These are phyloP conservation scores for Suillus hirtellus DNA, from an alignment of 768 basidiomycete species.

Conservation along the genomic window DNA sequence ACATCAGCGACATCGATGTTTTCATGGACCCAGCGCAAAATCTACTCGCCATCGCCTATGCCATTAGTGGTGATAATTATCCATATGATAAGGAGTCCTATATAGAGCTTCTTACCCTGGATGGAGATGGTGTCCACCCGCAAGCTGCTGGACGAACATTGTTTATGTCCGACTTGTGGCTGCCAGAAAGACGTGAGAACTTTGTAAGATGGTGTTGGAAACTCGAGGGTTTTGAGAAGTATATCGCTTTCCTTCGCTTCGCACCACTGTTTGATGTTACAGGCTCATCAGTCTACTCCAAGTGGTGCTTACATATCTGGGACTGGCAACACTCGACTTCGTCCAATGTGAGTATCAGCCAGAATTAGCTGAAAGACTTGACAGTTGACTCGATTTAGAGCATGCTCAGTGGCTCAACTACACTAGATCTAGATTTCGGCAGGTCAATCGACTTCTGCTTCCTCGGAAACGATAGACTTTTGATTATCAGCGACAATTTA, in stretches of 20 bases:
- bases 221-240: background rate
- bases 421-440: background rate
- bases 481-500: background rate
- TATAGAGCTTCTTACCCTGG: background rate
- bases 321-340: background rate
- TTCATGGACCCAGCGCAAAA: conserved; percentile 3
- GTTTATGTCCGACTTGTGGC: background rate
- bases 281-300: too few relatives aligned
- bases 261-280: background rate
- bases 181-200: background rate
- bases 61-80: too few relatives aligned
- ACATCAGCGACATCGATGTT: background rate
- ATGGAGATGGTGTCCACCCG: background rate
- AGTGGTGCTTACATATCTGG: background rate
- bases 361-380: background rate
- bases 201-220: too few relatives aligned
- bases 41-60: background rate
- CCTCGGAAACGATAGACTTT: background rate
- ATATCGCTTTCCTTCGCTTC: background rate
- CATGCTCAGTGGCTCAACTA: background rate
- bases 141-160: background rate
- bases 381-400: background rate
- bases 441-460: background rate
- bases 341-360: background rate
- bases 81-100: background rate